phyloP scores from a whole-genome alignment of 2,329 filamentous ascomycete genomes.

The Verticillium isaacii region DNA sequence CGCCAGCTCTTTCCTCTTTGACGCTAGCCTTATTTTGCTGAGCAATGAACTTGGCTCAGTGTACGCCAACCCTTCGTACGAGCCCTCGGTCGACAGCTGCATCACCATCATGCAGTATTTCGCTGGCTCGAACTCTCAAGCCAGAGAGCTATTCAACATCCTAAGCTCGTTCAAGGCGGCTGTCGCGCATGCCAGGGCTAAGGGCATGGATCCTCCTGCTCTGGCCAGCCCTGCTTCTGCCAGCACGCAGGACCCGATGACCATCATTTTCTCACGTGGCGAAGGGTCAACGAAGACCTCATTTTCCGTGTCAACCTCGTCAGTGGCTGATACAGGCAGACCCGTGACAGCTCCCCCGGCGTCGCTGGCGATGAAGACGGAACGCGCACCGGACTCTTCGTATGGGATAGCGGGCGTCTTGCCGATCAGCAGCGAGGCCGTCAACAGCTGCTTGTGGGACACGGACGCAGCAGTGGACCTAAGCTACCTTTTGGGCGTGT shows the following conservation, averaged over 20 bases:
- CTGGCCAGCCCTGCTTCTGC: constrained; percentile 11
- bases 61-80: constrained; percentile 37
- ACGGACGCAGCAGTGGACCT: constrained; percentile 26
- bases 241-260: constrained; percentile 18
- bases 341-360: constrained; percentile 6
- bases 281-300: constrained; percentile 9
- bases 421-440: constrained; percentile 9
- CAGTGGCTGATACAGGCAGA: neutral
- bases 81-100: constrained; percentile 32
- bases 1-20: constrained; percentile 50
- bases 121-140: constrained; percentile 42
- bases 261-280: constrained; percentile 19
- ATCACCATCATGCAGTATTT: constrained; percentile 46
- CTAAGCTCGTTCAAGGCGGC: constrained; percentile 41
- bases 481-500: constrained; percentile 27
- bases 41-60: constrained; percentile 52
- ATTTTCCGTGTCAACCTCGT: constrained; percentile 1
- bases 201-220: constrained; percentile 13
- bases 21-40: constrained; percentile 47
- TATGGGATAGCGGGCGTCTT: constrained; percentile 3
- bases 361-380: constrained; percentile 9
- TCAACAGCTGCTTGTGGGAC: constrained; percentile 8
- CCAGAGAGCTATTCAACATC: constrained; percentile 43
- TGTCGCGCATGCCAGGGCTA: constrained; percentile 18
- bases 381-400: neutral